Percentiles rank a stretch among this genome's conserved stretches.
These are phyloP conservation scores for Phyllosticta citribraziliensis DNA, from an alignment of 2,329 filamentous ascomycete genomes.

Conservation along the genomic window DNA sequence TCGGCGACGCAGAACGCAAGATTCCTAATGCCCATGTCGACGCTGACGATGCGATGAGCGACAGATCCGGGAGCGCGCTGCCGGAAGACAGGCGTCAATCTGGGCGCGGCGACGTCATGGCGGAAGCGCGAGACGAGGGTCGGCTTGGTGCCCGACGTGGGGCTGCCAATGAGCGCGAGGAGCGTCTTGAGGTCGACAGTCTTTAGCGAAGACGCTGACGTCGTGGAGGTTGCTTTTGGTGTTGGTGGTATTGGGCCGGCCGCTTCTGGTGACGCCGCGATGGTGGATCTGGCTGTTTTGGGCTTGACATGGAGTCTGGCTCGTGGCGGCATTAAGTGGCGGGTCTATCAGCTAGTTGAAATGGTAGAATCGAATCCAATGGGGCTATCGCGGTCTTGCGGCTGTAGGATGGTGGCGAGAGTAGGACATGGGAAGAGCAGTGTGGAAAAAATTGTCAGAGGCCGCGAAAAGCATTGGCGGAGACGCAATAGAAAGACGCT, in stretches of 20 bases:
- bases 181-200: conserved; percentile 47
- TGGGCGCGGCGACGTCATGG: conserved; percentile 21
- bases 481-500: not conserved
- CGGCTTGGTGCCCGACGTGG: conserved; percentile 50
- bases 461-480: not conserved
- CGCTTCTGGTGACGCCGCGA: not conserved
- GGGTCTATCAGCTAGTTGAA: not conserved
- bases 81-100: not conserved
- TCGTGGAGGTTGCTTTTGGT: not conserved
- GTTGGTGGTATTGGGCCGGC: too few relatives aligned
- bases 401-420: not conserved
- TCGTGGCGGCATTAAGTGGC: not conserved
- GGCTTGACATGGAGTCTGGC: not conserved
- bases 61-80: not conserved
- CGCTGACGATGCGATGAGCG: conserved; percentile 53
- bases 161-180: conserved; percentile 51
- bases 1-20: conserved; percentile 61
- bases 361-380: not conserved
- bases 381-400: not conserved
- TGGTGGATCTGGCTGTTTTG: not conserved
- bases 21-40: conserved; percentile 79
- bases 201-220: conserved; percentile 33
- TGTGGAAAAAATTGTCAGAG: not conserved
- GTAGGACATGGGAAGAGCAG: not conserved
- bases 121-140: conserved; percentile 44